Percentiles rank a stretch among this genome's conserved stretches.
Conservation (phyloP, 106 monocot species). For the Dioscorea alata region DNA sequence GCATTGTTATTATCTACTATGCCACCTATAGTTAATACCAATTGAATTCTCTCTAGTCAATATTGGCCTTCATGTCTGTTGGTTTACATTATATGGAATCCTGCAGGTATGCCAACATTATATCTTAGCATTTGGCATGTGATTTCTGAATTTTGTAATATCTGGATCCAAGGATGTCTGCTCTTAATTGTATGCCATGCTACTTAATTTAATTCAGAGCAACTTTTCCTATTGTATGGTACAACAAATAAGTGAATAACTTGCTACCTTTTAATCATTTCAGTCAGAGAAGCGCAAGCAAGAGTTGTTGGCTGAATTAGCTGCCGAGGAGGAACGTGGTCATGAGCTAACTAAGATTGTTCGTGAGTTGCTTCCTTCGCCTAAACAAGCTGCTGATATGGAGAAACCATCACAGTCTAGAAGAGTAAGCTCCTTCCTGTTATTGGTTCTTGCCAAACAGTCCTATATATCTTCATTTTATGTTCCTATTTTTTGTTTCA, state of each 20-base stretch:
- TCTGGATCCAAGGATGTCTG: not conserved
- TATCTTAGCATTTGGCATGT: no score
- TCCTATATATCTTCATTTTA: not conserved
- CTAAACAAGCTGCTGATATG: constrained; percentile 25
- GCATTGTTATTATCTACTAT: no score
- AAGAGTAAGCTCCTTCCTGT: constrained; percentile 37
- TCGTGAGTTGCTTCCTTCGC: constrained; percentile 56
- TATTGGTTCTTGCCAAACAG: not conserved
- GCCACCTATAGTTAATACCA: no score
- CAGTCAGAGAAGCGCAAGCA: constrained; percentile 96
- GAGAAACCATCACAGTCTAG: constrained; percentile 36
- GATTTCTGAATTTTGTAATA: not conserved
- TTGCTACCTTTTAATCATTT: constrained; percentile 7
- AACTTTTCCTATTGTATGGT: not conserved
- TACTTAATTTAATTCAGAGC: not conserved
- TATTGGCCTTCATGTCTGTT: no score
- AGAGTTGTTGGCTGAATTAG: constrained; percentile 77
- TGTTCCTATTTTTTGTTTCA: constrained; percentile 7
- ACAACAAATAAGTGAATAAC: not conserved
- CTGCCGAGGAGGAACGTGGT: constrained; percentile 81
- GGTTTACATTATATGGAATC: no score
- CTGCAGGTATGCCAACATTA: no score
- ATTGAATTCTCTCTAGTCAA: no score
- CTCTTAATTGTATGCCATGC: not conserved
- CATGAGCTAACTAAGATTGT: constrained; percentile 75